Conservation (phyloP, 2,329 filamentous ascomycete species). For the Hyphodiscus sp. region DNA sequence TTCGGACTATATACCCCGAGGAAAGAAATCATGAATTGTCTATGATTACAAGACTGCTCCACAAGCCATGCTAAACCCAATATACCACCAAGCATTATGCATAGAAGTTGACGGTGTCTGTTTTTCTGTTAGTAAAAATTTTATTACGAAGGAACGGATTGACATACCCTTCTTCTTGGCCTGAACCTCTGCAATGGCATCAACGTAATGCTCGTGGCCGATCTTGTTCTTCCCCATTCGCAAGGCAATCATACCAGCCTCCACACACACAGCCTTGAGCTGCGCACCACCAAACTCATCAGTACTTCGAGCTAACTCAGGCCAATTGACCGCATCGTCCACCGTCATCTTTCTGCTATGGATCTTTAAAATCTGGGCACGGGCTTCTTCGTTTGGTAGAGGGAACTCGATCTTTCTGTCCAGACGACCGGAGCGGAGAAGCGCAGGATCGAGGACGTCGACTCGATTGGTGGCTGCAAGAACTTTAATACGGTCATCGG, state of each 20-base stretch:
- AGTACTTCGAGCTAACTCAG: slow-evolving; percentile 88
- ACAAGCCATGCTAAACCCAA: slow-evolving; percentile 23
- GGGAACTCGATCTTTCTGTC: slow-evolving; percentile 99
- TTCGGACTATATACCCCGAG: background rate
- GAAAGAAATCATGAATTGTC: slow-evolving; percentile 19
- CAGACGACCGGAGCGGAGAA: slow-evolving; percentile 84
- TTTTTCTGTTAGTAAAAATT: background rate
- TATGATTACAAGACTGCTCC: slow-evolving; percentile 27
- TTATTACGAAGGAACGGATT: slow-evolving; percentile 21
- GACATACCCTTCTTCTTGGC: slow-evolving; percentile 61
- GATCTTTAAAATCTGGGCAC: slow-evolving; percentile 94
- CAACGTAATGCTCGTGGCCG: slow-evolving; percentile 96
- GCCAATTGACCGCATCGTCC: slow-evolving; percentile 89
- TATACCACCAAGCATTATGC: slow-evolving; percentile 20
- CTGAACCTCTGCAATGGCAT: slow-evolving; percentile 94
- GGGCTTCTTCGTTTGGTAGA: slow-evolving; percentile 92
- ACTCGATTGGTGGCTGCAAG: slow-evolving; percentile 91
- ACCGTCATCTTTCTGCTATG: slow-evolving; percentile 98
- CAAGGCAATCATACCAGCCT: slow-evolving; percentile 98
- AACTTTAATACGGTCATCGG: slow-evolving; percentile 94
- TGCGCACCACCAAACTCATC: slow-evolving; percentile 98
- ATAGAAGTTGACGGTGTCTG: slow-evolving; percentile 27
- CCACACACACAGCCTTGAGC: slow-evolving; percentile 96
- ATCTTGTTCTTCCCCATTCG: slow-evolving; percentile 94
- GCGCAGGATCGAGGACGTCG: slow-evolving; percentile 85